A percentile compares a stretch with the other conserved stretches of the same genome.
These are phyloP conservation scores for Cytospora piceicola DNA, from an alignment of 2,329 filamentous ascomycete genomes.

Conservation along the genomic window DNA sequence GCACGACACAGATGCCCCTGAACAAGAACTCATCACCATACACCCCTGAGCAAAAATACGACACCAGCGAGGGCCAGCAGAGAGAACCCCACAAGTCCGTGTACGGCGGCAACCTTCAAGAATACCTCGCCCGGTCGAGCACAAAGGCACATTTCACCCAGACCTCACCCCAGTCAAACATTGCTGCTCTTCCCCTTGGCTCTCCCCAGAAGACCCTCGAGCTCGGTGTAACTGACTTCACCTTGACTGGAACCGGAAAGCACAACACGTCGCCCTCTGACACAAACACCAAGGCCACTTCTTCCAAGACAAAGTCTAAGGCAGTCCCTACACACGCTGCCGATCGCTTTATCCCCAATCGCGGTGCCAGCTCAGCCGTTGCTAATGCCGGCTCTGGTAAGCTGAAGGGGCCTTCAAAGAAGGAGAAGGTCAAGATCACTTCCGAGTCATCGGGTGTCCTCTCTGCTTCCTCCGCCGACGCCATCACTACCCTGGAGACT, in stretches of 20 bases:
- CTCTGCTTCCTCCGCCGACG: conserved; percentile 78
- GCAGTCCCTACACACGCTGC: conserved; percentile 79
- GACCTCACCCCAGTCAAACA: conserved; percentile 96
- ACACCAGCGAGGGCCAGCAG: conserved; percentile 51
- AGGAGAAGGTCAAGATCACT: conserved; percentile 72
- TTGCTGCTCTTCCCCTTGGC: conserved; percentile 67
- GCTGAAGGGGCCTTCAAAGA: conserved; percentile 71
- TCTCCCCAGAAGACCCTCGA: conserved; percentile 85
- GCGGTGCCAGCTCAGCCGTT: conserved; percentile 85
- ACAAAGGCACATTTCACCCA: conserved; percentile 73
- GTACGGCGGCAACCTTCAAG: conserved; percentile 77
- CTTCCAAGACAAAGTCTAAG: conserved; percentile 64
- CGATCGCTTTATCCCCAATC: conserved; percentile 96
- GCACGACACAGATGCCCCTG: conserved; percentile 54
- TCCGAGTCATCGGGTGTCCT: conserved; percentile 76
- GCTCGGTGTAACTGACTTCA: conserved; percentile 90
- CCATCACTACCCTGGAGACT: conserved; percentile 76
- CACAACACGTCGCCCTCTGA: conserved; percentile 57
- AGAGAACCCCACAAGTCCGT: conserved; percentile 69
- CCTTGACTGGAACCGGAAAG: conserved; percentile 80
- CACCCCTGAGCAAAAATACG: conserved; percentile 68
- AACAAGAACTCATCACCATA: conserved; percentile 73
- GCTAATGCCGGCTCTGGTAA: conserved; percentile 81
- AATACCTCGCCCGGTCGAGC: conserved; percentile 73
- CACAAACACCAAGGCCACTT: conserved; percentile 52